These are phyloP conservation scores for Endoconidiophora laricicola DNA, from an alignment of 2,329 filamentous ascomycete species.

Conservation along the genomic window DNA sequence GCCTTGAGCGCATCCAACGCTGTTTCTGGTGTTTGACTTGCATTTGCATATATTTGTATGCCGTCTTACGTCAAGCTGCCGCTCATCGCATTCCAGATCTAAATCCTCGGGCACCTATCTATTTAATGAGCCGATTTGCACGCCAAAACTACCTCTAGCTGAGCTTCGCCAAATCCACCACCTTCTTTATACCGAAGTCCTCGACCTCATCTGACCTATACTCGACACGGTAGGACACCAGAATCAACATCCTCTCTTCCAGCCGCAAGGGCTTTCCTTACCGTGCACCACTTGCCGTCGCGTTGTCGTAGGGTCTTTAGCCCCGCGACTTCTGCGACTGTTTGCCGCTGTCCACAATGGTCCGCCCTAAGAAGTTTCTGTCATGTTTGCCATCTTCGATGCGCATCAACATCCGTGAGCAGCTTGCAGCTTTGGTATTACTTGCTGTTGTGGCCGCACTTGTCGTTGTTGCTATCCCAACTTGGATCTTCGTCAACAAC, in stretches of 20 bases:
- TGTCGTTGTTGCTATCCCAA: slow-evolving; percentile 64
- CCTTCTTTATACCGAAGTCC: background rate
- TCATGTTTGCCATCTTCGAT: slow-evolving; percentile 28
- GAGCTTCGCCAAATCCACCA: background rate
- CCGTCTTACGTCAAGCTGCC: no score
- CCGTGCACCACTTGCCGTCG: background rate
- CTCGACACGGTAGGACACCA: background rate
- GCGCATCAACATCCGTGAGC: slow-evolving; percentile 76
- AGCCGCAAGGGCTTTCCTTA: background rate
- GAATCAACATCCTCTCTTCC: background rate
- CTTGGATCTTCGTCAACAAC: slow-evolving; percentile 41
- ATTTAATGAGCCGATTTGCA: no score
- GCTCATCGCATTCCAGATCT: no score
- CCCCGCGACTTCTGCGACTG: no score
- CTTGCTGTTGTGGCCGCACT: slow-evolving; percentile 58
- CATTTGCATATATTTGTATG: no score
- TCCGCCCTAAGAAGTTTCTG: slow-evolving; percentile 10
- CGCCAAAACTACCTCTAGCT: no score
- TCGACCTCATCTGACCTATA: background rate
- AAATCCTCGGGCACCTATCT: no score
- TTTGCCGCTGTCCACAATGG: slow-evolving; percentile 3
- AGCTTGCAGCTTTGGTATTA: slow-evolving; percentile 67
- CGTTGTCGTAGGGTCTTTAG: background rate
- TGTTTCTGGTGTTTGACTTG: no score
- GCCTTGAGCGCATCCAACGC: no score